These are phyloP conservation scores for Neofusicoccum ribis DNA, from an alignment of 2,329 filamentous ascomycete species.

Conservation along the genomic window DNA sequence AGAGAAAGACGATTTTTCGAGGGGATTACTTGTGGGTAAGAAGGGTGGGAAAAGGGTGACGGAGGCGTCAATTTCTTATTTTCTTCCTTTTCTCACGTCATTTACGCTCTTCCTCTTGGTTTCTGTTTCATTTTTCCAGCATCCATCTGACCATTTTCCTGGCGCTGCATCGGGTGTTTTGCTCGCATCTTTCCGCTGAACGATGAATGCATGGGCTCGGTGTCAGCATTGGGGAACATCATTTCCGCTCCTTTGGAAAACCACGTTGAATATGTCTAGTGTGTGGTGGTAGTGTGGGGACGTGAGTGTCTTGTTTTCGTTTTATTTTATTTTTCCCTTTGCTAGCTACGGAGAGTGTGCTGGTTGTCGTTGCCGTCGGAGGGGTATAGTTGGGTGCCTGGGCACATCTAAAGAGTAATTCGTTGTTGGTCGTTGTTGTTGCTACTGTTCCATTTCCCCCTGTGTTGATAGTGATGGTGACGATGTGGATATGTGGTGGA, in stretches of 20 bases:
- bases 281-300: not conserved
- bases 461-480: slow-evolving; percentile 2
- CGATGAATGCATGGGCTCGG: slow-evolving; percentile 15
- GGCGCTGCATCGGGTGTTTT: slow-evolving; percentile 4
- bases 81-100: no score
- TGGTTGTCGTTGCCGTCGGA: not conserved
- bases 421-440: not conserved
- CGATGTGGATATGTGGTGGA: not conserved
- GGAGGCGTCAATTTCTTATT: not conserved
- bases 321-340: not conserved
- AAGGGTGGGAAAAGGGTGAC: not conserved
- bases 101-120: not conserved
- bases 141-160: not conserved
- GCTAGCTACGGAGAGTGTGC: not conserved
- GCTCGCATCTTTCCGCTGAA: slow-evolving; percentile 4
- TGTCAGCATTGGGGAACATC: slow-evolving; percentile 3
- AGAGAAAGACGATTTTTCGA: not conserved
- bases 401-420: slow-evolving; percentile 4
- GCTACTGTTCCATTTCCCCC: not conserved
- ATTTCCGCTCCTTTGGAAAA: not conserved
- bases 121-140: not conserved
- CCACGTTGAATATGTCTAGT: not conserved
- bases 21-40: not conserved
- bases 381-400: not conserved
- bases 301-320: not conserved